These are phyloP conservation scores for Eutrema japonicum DNA, from an alignment of 345 rosid genomes.

Conservation along the genomic window DNA sequence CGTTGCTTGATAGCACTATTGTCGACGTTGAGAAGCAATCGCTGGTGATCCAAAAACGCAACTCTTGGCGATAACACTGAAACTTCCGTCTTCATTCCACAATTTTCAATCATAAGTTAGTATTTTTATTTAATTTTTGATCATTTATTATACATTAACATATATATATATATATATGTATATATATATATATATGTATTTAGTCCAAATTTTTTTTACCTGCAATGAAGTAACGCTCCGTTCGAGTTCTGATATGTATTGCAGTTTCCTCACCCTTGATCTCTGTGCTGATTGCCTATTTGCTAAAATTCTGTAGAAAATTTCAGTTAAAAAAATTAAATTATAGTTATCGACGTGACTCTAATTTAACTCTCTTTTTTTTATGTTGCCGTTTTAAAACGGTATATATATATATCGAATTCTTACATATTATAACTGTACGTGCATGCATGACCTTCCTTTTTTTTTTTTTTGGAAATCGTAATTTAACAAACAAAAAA, in stretches of 20 bases:
- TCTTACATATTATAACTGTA: slow-evolving; percentile 75
- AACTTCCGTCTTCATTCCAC: slow-evolving; percentile 67
- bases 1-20: slow-evolving; percentile 91
- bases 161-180: no score
- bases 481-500: slow-evolving; percentile 31
- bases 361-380: slow-evolving; percentile 68
- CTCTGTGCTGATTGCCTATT: slow-evolving; percentile 95
- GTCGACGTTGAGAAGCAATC: slow-evolving; percentile 84
- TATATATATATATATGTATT: no score
- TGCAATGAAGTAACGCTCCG: slow-evolving; percentile 86
- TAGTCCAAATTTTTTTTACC: slow-evolving; percentile 44
- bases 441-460: slow-evolving; percentile 52
- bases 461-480: slow-evolving; percentile 53
- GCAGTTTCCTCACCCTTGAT: slow-evolving; percentile 90
- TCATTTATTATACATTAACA: not conserved
- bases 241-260: slow-evolving; percentile 94
- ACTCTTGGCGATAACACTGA: slow-evolving; percentile 91
- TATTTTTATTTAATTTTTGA: slow-evolving; percentile 29
- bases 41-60: slow-evolving; percentile 85
- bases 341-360: slow-evolving; percentile 65
- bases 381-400: slow-evolving; percentile 22
- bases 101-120: slow-evolving; percentile 41
- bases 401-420: slow-evolving; percentile 42
- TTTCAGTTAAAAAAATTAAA: not conserved
- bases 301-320: slow-evolving; percentile 57